Evolutionary conservation across 2,329 filamentous ascomycete species (phyloP), one percentile per base, ranked within the genome.

Genomic region (Chaetomiaceae sp.): DNA sequence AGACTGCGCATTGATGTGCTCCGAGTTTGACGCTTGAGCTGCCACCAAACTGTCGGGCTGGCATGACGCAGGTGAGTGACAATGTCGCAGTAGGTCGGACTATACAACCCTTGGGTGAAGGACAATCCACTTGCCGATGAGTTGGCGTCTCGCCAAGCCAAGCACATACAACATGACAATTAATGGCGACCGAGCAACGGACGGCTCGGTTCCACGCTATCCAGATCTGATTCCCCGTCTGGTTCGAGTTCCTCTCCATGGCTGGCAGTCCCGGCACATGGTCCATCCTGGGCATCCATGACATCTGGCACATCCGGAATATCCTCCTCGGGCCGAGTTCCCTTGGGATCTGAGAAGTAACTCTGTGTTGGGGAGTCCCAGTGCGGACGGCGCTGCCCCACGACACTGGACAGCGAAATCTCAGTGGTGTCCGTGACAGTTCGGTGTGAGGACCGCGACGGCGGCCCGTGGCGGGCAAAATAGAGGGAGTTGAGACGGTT

Each of bases 351-450:
- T 6, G 6, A 10, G 17, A 54, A 57, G 15, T 40, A 42, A 12
- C 30, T 30, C 33, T 14, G 42, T 10, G 50, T 57, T 10, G 17
- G 24, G 10, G 45, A n/a, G 34, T 56, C 55, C 53, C 55, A 57
- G 8, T 49, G 30, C 1, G 45, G 15, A 17, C 33, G 51, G 17
- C n/a, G 19, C 19, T 46, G 46, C 7, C 38, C 46, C 12, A 15
- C 20, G 4, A 49, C 39, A 30, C 38, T 36, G n/a, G 51, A 50
- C 3, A 57, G 51, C 2, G 50, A 41, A 19, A 58, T 50, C 1
- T 52, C 54, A 19, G 52, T 54, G 10, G 33, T 29, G 14, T 30
- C 14, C 3, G 51, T 39, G 22, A 15, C 30, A 3, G 54, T 47
- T 18, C 42, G 38, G 2, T 37, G 29, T 3, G 49, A 51, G 17